Evolutionary conservation across 2,329 filamentous ascomycete genomes (phyloP).

Genomic region (Venturia nashicola): DNA sequence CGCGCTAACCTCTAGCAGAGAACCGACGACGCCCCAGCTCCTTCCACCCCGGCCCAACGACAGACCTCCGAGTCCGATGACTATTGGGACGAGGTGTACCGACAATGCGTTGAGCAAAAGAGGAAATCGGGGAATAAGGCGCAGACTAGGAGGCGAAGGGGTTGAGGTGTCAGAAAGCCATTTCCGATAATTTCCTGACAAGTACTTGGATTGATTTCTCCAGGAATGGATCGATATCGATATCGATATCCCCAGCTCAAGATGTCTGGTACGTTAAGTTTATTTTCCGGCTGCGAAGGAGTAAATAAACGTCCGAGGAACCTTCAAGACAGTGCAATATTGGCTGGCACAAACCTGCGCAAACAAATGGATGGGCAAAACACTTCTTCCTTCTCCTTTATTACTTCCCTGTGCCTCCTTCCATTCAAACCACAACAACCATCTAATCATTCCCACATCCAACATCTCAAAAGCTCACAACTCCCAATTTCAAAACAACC

Average conservation of each 20-base stretch:
- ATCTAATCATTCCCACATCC: background rate
- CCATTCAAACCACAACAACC: background rate
- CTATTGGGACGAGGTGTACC: background rate
- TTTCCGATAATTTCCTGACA: background rate
- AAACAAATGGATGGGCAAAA: background rate
- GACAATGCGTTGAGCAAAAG: background rate
- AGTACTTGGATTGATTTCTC: rapidly evolving
- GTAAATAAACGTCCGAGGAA: background rate
- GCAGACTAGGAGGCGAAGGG: background rate
- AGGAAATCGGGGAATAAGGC: background rate
- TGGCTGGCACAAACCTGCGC: background rate
- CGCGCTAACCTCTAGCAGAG: background rate
- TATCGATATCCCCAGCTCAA: background rate
- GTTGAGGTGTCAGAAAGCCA: background rate
- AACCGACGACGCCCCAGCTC: background rate
- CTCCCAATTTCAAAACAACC: too few relatives aligned
- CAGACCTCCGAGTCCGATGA: background rate
- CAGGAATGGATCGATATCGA: background rate
- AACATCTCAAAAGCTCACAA: background rate
- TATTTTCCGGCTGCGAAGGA: background rate
- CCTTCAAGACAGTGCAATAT: background rate
- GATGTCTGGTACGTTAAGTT: background rate
- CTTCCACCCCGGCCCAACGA: background rate
- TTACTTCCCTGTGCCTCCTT: background rate
- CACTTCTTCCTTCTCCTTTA: background rate